These are phyloP conservation scores for Globisporangium mamillatum DNA, from an alignment of 352 stramenopile species.

Conservation along the genomic window DNA sequence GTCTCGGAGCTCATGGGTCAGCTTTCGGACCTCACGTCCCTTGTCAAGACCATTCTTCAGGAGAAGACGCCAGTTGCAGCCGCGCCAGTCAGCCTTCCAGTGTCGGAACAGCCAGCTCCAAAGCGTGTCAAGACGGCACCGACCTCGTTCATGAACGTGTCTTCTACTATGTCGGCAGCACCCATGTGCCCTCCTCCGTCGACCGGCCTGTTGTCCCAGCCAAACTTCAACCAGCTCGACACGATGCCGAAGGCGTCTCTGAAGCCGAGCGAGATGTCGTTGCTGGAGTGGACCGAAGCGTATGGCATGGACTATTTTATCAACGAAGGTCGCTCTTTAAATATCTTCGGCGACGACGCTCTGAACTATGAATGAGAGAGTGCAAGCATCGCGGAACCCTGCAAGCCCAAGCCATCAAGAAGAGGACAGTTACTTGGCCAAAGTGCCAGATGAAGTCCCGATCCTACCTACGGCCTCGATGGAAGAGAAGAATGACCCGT, in stretches of 20 bases:
- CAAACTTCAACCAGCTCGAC: slow-evolving; percentile 31
- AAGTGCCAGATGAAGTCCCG: not conserved
- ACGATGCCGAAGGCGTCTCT: slow-evolving; percentile 34
- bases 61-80: slow-evolving; percentile 32
- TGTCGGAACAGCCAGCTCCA: slow-evolving; percentile 20
- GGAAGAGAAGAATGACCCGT: not conserved
- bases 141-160: not conserved
- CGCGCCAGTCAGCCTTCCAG: not conserved
- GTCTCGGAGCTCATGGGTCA: slow-evolving; percentile 79
- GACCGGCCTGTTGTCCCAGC: slow-evolving; percentile 16
- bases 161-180: not conserved
- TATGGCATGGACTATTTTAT: slow-evolving; percentile 82
- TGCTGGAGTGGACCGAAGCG: slow-evolving; percentile 78
- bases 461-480: not conserved
- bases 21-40: slow-evolving; percentile 63
- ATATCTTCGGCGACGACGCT: slow-evolving; percentile 52
- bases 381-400: not conserved
- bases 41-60: slow-evolving; percentile 71
- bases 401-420: not conserved
- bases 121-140: slow-evolving; percentile 47
- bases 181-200: slow-evolving; percentile 17
- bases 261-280: slow-evolving; percentile 59
- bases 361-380: slow-evolving; percentile 45
- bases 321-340: slow-evolving; percentile 53
- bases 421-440: not conserved